Evolutionary conservation across 768 basidiomycete genomes (phyloP).

Genomic region (Lactarius tabidus): DNA sequence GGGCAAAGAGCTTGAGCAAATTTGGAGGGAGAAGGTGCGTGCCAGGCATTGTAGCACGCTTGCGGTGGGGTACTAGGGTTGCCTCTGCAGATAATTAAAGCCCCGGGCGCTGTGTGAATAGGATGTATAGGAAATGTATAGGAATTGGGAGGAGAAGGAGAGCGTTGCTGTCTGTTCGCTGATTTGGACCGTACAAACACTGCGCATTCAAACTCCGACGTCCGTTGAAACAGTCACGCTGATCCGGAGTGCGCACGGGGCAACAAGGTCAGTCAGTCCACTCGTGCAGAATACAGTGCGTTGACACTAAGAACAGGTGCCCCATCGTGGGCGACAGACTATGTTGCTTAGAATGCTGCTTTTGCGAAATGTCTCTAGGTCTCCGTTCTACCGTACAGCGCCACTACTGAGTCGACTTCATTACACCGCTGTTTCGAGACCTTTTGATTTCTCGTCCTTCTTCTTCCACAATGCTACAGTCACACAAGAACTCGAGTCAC

Average conservation of each 20-base stretch:
- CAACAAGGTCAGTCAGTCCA: neutral
- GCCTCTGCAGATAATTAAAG: constrained; percentile 8
- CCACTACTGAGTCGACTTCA: constrained; percentile 9
- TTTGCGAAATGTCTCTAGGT: constrained; percentile 10
- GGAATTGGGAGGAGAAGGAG: neutral
- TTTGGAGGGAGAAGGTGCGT: constrained; percentile 93
- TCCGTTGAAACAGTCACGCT: neutral
- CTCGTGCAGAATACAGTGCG: neutral
- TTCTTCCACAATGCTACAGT: constrained; percentile 13
- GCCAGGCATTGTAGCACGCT: constrained; percentile 45
- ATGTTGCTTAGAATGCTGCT: neutral
- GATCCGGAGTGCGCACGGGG: neutral
- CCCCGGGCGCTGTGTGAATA: constrained; percentile 14
- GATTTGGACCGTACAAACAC: neutral
- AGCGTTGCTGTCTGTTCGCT: neutral
- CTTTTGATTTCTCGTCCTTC: constrained; percentile 19
- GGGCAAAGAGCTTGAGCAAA: constrained; percentile 93
- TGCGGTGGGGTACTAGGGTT: constrained; percentile 2
- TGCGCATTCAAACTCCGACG: constrained; percentile 3
- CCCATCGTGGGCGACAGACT: constrained; percentile 4
- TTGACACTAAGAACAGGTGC: neutral
- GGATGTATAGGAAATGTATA: neutral
- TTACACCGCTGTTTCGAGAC: constrained; percentile 5
- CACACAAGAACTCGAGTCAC: neutral
- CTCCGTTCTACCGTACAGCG: constrained; percentile 4